Evolutionary conservation across 805 yeast species (phyloP).

Genomic region (Kluyveromyces aestuarii): DNA sequence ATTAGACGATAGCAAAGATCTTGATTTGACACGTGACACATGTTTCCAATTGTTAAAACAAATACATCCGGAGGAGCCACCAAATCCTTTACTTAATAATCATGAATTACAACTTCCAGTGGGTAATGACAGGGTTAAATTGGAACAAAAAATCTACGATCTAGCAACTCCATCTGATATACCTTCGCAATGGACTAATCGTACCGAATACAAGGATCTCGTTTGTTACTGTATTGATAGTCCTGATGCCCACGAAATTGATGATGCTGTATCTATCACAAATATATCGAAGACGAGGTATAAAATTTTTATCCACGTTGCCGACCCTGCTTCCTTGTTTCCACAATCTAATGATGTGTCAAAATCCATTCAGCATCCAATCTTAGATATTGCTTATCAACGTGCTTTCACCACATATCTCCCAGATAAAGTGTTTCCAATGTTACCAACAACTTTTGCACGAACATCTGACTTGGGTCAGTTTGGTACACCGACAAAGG

Average conservation of each 20-base stretch:
- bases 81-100: slow-evolving; percentile 47
- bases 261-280: slow-evolving; percentile 77
- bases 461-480: slow-evolving; percentile 44
- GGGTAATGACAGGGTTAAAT: slow-evolving; percentile 34
- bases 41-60: slow-evolving; percentile 42
- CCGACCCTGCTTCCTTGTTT: slow-evolving; percentile 74
- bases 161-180: slow-evolving; percentile 5
- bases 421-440: slow-evolving; percentile 54
- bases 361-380: slow-evolving; percentile 2
- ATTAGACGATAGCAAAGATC: slow-evolving; percentile 16
- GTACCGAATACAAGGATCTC: slow-evolving; percentile 37
- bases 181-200: slow-evolving; percentile 9
- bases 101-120: slow-evolving; percentile 38
- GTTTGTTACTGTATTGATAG: slow-evolving; percentile 80
- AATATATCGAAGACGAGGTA: slow-evolving; percentile 24
- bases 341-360: slow-evolving; percentile 13
- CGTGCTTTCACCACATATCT: slow-evolving; percentile 63
- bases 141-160: slow-evolving; percentile 31
- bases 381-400: slow-evolving; percentile 49
- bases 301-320: slow-evolving; percentile 62
- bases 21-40: slow-evolving; percentile 43
- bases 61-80: slow-evolving; percentile 18
- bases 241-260: slow-evolving; percentile 76
- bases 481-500: slow-evolving; percentile 35
- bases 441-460: slow-evolving; percentile 58